Percentiles rank a stretch among this genome's conserved stretches.
Evolutionary conservation across 2,329 filamentous ascomycete genomes (phyloP).

Genomic region (Cladophialophora exuberans): DNA sequence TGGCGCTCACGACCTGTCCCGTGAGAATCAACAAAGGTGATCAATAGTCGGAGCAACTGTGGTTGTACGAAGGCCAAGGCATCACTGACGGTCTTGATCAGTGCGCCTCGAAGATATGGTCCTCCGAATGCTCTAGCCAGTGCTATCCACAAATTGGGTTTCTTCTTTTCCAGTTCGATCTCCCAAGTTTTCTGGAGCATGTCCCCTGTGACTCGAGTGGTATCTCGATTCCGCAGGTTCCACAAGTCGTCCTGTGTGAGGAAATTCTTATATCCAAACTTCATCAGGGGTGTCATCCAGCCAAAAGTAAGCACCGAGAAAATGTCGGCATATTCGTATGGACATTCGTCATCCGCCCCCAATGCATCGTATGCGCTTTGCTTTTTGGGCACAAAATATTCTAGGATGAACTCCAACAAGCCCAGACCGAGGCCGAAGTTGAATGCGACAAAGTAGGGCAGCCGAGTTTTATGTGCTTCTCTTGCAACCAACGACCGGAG

Average conservation of each 20-base stretch:
- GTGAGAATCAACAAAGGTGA: conserved; percentile 83
- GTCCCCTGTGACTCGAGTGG: conserved; percentile 72
- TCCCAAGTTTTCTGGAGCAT: conserved; percentile 77
- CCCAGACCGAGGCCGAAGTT: conserved; percentile 72
- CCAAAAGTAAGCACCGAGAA: conserved; percentile 93
- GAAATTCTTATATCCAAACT: conserved; percentile 85
- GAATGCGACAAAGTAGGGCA: conserved; percentile 79
- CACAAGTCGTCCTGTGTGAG: conserved; percentile 94
- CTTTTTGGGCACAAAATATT: conserved; percentile 86
- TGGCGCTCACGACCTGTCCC: conserved; percentile 61
- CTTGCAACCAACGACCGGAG: conserved; percentile 83
- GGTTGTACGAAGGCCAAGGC: conserved; percentile 85
- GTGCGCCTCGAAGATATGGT: conserved; percentile 76
- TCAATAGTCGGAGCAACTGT: conserved; percentile 82
- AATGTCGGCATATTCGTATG: conserved; percentile 85
- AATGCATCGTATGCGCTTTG: conserved; percentile 69
- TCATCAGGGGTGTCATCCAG: conserved; percentile 99
- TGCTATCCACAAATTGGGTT: conserved; percentile 85
- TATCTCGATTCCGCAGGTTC: conserved; percentile 81
- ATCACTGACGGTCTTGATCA: conserved; percentile 91
- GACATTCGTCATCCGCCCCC: conserved; percentile 70
- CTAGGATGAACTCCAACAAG: conserved; percentile 71
- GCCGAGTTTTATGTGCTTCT: conserved; percentile 66
- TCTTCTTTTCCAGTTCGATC: conserved; percentile 70
- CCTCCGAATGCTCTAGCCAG: conserved; percentile 82